Evolutionary conservation across 208 protist genomes (phyloP).

Genomic region (Acanthamoeba castellanii): DNA sequence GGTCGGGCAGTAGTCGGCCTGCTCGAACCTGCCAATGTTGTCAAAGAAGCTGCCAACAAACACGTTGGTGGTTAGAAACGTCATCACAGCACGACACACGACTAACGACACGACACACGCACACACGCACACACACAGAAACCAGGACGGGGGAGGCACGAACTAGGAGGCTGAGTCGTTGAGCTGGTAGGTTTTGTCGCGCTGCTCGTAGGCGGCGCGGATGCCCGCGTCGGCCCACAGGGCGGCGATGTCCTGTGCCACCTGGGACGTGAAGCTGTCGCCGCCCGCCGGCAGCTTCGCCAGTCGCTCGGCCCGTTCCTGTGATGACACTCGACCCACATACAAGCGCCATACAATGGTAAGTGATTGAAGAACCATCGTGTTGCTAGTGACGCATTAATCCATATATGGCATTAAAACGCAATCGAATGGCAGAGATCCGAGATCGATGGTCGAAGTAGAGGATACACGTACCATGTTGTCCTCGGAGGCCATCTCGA

Average conservation of each 20-base stretch:
- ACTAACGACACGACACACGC: not conserved
- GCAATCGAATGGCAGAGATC: no score
- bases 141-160: not conserved
- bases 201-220: constrained; percentile 77
- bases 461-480: constrained; percentile 5
- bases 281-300: constrained; percentile 57
- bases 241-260: constrained; percentile 76
- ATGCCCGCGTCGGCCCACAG: constrained; percentile 86
- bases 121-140: not conserved
- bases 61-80: no score
- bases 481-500: constrained; percentile 50
- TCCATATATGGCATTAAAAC: no score
- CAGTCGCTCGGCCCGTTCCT: constrained; percentile 27
- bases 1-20: constrained; percentile 87
- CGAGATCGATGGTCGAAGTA: no score
- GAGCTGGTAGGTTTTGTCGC: constrained; percentile 85
- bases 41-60: constrained; percentile 85
- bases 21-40: constrained; percentile 83
- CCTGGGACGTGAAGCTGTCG: constrained; percentile 51
- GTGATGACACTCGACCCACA: not conserved
- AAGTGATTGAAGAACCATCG: no score
- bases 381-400: no score
- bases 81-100: no score
- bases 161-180: constrained; percentile 87
- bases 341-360: not conserved